These are phyloP conservation scores for Stenocarpella maydis DNA, from an alignment of 2,329 filamentous ascomycete genomes.

Conservation along the genomic window DNA sequence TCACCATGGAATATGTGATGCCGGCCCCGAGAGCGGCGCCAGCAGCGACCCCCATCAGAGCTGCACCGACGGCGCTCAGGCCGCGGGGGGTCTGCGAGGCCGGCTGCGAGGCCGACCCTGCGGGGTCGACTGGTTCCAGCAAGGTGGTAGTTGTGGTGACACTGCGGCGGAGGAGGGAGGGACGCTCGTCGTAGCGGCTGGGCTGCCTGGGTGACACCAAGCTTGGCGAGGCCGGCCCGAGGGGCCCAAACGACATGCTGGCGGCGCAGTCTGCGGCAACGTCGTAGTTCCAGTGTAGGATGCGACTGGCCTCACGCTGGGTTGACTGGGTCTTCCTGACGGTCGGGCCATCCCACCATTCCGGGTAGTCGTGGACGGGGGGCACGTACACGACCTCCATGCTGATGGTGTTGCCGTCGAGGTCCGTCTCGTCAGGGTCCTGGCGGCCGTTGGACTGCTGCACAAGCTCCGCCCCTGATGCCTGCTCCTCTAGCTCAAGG, in stretches of 20 bases:
- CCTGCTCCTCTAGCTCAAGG: constrained; percentile 31
- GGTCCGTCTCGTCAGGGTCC: constrained; percentile 59
- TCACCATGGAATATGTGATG: constrained; percentile 76
- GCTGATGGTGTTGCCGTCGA: constrained; percentile 75
- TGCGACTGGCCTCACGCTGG: constrained; percentile 51
- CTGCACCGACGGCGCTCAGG: constrained; percentile 69
- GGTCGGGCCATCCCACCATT: constrained; percentile 46
- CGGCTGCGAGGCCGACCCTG: constrained; percentile 35
- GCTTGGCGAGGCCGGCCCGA: constrained; percentile 36
- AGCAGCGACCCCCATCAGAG: constrained; percentile 71
- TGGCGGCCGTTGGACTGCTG: neutral
- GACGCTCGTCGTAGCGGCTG: constrained; percentile 38
- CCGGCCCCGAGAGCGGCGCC: constrained; percentile 72
- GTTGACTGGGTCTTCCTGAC: constrained; percentile 48
- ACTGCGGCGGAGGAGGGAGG: constrained; percentile 45
- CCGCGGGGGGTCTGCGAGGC: constrained; percentile 51
- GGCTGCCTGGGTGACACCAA: constrained; percentile 34
- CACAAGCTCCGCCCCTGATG: neutral
- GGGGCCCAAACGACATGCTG: constrained; percentile 37
- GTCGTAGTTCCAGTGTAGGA: constrained; percentile 60
- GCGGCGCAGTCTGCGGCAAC: constrained; percentile 43
- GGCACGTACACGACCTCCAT: constrained; percentile 77
- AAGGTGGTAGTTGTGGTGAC: constrained; percentile 42
- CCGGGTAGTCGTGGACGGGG: constrained; percentile 45
- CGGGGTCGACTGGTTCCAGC: constrained; percentile 38